These are phyloP conservation scores for Penicilliopsis zonata DNA, from an alignment of 495 filamentous ascomycete species.

Conservation along the genomic window DNA sequence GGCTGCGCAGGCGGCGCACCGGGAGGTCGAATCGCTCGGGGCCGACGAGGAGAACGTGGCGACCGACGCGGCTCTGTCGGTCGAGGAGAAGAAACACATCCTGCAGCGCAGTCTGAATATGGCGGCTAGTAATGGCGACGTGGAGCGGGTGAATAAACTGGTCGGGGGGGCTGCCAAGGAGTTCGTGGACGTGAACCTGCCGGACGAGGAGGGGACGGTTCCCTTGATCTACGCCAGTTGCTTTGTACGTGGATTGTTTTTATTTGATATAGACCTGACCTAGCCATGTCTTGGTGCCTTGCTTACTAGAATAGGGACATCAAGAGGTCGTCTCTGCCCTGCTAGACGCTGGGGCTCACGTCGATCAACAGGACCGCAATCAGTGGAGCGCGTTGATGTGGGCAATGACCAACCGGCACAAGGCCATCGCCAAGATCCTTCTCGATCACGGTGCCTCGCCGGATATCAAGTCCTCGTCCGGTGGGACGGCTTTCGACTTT, in stretches of 20 bases:
- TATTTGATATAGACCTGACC: background rate
- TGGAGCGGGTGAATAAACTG: slow-evolving; percentile 65
- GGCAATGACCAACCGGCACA: slow-evolving; percentile 98
- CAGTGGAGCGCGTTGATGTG: slow-evolving; percentile 98
- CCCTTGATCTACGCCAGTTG: slow-evolving; percentile 97
- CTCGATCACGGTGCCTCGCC: slow-evolving; percentile 91
- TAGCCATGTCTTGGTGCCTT: background rate
- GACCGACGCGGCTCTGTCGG: slow-evolving; percentile 56
- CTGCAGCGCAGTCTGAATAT: slow-evolving; percentile 85
- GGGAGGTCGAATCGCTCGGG: slow-evolving; percentile 52
- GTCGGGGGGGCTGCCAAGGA: slow-evolving; percentile 60
- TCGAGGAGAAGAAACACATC: slow-evolving; percentile 64
- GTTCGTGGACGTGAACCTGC: slow-evolving; percentile 78
- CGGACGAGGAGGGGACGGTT: slow-evolving; percentile 89
- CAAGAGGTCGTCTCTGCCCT: slow-evolving; percentile 79
- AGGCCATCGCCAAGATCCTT: slow-evolving; percentile 81
- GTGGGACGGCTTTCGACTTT: slow-evolving; percentile 94
- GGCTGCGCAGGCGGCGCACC: slow-evolving; percentile 78
- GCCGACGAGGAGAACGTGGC: slow-evolving; percentile 74
- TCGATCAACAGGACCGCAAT: slow-evolving; percentile 89
- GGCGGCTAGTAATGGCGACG: slow-evolving; percentile 93
- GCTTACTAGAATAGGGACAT: slow-evolving; percentile 53
- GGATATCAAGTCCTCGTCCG: slow-evolving; percentile 85
- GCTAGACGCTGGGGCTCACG: slow-evolving; percentile 75
- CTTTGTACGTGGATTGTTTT: slow-evolving; percentile 56